Percentiles rank a stretch among this genome's conserved stretches.
phyloP scores from a whole-genome alignment of 73 alveolate species.

The Tetrahymena thermophila region DNA sequence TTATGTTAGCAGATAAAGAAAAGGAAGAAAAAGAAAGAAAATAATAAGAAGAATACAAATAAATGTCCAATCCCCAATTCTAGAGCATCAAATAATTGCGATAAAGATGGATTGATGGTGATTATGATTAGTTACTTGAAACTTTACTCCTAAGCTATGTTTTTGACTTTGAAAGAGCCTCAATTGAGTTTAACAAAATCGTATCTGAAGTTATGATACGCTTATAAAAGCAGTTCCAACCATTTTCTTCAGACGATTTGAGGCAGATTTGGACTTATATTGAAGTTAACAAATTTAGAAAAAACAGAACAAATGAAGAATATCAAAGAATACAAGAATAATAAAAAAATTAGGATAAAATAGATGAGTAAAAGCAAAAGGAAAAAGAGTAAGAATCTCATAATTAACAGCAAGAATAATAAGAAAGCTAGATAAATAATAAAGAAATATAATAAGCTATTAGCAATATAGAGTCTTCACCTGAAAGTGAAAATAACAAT shows the following conservation, averaged over 20 bases:
- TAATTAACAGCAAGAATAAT: background rate
- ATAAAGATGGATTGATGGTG: background rate
- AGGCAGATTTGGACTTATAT: background rate
- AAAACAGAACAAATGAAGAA: background rate
- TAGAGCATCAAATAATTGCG: background rate
- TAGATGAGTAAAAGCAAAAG: background rate
- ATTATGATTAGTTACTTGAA: background rate
- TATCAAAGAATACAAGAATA: background rate
- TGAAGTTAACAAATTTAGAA: background rate
- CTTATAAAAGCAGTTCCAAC: background rate
- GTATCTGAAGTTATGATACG: background rate
- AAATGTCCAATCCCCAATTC: background rate
- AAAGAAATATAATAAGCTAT: background rate
- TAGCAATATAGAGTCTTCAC: background rate
- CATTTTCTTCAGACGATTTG: background rate
- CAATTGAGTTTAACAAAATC: background rate
- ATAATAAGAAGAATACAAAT: background rate
- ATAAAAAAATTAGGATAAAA: background rate
- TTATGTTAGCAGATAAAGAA: background rate
- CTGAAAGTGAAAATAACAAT: background rate
- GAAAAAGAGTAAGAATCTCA: background rate
- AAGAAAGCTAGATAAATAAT: background rate
- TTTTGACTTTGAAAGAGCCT: background rate
- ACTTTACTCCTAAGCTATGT: background rate
- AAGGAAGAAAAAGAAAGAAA: background rate